Evolutionary conservation across 306 rosid species (phyloP), one percentile per base, ranked within the genome.

Genomic region (Bauhinia variegata): DNA sequence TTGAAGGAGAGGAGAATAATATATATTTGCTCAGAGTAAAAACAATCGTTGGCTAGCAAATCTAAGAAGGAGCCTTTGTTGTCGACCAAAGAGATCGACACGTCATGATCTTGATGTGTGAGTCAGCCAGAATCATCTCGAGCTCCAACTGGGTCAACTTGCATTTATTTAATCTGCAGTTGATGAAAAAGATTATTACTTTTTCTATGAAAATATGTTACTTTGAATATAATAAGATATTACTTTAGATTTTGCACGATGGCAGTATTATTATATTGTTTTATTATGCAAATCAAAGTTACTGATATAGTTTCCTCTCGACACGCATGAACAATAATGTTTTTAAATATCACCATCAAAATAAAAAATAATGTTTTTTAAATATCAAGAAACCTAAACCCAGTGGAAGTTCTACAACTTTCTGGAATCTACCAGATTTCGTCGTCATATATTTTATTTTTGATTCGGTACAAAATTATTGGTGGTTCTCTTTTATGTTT

Each of bases 401-500:
- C 7, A 18, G 3, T 36, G 37, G 11, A 73, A 16, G 4, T 73
- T 73, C 71, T 54, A 19, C 44, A 63, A 73, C 43, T 0, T 73
- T 63, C 77, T 54, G 6, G 72, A 73, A 55, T 58, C 15, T 64
- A 73, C 66, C 23, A 55, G 78, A 64, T 13, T 33, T 54, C 54
- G 41, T 62, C 16, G 43, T 9, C 0, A 4, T n/a, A 37, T 8
- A 33, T 43, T 30, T 17, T 52, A 14, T 38, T 5, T 63, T 17
- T 4, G 41, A 48, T 42, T 32, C 16, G 54, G 73, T 5, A 1
- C 71, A 10, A 7, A 34, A 72, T 72, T 43, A 53, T 72, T 63
- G 19, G 54, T 44, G 77, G 42, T 19, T 54, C 15, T 63, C 39
- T 37, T 32, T 41, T 12, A 0, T 61, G n/a, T n/a, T 42, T 30